Evolutionary conservation across 257 asterid species (phyloP).

Genomic region (Osmanthus fragrans): DNA sequence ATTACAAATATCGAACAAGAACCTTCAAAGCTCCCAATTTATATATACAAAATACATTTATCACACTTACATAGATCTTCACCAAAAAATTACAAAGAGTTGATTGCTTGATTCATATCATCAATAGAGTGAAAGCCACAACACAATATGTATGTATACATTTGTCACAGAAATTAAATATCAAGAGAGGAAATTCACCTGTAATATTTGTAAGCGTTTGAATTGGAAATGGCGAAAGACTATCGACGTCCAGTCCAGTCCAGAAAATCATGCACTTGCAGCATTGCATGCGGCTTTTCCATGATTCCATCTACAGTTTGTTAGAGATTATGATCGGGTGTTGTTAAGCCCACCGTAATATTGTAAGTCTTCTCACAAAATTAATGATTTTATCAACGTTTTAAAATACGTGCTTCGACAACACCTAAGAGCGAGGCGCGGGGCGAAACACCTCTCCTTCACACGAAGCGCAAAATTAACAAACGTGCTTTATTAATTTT

Average conservation of each 20-base stretch:
- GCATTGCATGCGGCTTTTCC: conserved; percentile 16
- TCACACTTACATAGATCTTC: neutral
- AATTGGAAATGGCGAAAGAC: neutral
- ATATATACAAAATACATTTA: neutral
- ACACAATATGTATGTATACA: neutral
- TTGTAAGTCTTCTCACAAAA: neutral
- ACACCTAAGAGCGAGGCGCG: no score
- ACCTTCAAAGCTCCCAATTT: neutral
- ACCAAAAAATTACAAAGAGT: neutral
- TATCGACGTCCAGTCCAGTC: neutral
- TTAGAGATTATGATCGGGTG: neutral
- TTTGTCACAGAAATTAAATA: neutral
- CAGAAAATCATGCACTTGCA: neutral
- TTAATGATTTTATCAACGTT: no score
- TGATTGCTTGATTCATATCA: neutral
- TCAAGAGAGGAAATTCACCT: neutral
- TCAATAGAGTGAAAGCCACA: neutral
- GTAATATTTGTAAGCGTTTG: neutral
- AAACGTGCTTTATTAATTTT: no score
- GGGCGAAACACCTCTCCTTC: no score
- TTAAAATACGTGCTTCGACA: no score
- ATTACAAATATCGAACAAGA: neutral
- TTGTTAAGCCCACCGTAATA: conserved; percentile 12
- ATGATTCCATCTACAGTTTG: neutral
- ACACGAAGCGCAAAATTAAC: no score